Conservation (phyloP, 31 red algal species). For the Asparagopsis taxiformis region DNA sequence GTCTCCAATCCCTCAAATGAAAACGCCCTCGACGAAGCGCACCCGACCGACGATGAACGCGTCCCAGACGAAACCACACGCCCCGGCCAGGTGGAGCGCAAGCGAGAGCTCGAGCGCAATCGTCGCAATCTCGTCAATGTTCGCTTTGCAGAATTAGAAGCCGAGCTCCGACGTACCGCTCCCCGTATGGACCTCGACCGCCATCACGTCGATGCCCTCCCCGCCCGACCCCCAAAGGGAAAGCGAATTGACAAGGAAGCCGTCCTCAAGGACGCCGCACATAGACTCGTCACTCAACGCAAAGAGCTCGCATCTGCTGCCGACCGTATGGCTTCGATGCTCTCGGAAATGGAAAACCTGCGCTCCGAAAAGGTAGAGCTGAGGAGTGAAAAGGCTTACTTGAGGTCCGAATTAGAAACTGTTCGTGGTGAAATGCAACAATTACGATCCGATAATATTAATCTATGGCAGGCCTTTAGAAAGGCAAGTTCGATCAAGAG, state of each 20-base stretch:
- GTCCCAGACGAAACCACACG: slow-evolving; percentile 21
- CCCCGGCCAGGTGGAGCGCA: slow-evolving; percentile 52
- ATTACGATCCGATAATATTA: slow-evolving; percentile 68
- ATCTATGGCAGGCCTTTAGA: slow-evolving; percentile 58
- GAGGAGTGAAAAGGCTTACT: slow-evolving; percentile 81
- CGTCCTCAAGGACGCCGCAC: slow-evolving; percentile 66
- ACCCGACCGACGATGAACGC: slow-evolving; percentile 26
- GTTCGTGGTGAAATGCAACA: slow-evolving; percentile 68
- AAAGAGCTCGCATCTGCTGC: slow-evolving; percentile 36
- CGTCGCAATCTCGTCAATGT: slow-evolving; percentile 75
- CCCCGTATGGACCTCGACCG: slow-evolving; percentile 9
- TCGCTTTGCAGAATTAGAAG: slow-evolving; percentile 67
- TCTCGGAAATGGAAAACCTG: slow-evolving; percentile 65
- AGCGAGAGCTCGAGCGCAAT: slow-evolving; percentile 79
- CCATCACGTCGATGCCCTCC: slow-evolving; percentile 1
- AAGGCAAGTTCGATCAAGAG: slow-evolving; percentile 30
- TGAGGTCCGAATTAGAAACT: slow-evolving; percentile 76
- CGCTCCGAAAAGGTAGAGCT: slow-evolving; percentile 84
- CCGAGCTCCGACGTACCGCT: slow-evolving; percentile 23
- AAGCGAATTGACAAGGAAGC: slow-evolving; percentile 87
- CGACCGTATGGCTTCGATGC: slow-evolving; percentile 33
- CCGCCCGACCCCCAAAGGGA: slow-evolving; percentile 6
- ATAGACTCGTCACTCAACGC: slow-evolving; percentile 42
- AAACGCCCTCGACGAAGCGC: slow-evolving; percentile 7
- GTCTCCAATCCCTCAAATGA: background rate